These are phyloP conservation scores for Claviceps citrina DNA, from an alignment of 2,329 filamentous ascomycete species.

Conservation along the genomic window DNA sequence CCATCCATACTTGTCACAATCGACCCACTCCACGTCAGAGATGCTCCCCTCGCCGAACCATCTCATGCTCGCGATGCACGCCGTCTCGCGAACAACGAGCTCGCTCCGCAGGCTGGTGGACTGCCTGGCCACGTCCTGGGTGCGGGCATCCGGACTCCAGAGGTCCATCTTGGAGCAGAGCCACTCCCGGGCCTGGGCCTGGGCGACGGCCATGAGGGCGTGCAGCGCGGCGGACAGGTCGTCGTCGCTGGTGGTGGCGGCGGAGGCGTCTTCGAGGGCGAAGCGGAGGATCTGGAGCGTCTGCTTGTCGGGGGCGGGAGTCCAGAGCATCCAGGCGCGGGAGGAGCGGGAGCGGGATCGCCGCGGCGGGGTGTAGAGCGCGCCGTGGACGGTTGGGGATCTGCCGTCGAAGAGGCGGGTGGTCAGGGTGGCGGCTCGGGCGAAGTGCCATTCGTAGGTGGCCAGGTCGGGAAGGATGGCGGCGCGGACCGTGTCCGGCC, in stretches of 20 bases:
- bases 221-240: constrained; percentile 39
- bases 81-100: constrained; percentile 40
- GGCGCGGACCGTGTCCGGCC: constrained; percentile 16
- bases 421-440: constrained; percentile 66
- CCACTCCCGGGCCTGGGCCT: constrained; percentile 57
- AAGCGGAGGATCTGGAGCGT: constrained; percentile 54
- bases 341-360: constrained; percentile 42
- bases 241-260: constrained; percentile 18
- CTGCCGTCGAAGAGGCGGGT: constrained; percentile 42
- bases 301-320: constrained; percentile 42
- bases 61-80: constrained; percentile 56
- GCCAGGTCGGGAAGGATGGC: constrained; percentile 19
- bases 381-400: constrained; percentile 51
- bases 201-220: constrained; percentile 50
- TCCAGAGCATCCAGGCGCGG: constrained; percentile 61
- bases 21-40: constrained; percentile 51
- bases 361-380: constrained; percentile 39
- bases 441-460: constrained; percentile 43
- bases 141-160: constrained; percentile 61
- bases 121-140: constrained; percentile 30
- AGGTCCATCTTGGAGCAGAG: constrained; percentile 54
- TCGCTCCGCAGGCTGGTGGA: constrained; percentile 31
- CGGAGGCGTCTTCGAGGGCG: constrained; percentile 42
- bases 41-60: constrained; percentile 47
- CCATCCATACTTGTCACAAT: constrained; percentile 67